A percentile compares a stretch with the other conserved stretches of the same genome.
Conservation (phyloP, 768 basidiomycete species). For the Rhodocollybia butyracea region DNA sequence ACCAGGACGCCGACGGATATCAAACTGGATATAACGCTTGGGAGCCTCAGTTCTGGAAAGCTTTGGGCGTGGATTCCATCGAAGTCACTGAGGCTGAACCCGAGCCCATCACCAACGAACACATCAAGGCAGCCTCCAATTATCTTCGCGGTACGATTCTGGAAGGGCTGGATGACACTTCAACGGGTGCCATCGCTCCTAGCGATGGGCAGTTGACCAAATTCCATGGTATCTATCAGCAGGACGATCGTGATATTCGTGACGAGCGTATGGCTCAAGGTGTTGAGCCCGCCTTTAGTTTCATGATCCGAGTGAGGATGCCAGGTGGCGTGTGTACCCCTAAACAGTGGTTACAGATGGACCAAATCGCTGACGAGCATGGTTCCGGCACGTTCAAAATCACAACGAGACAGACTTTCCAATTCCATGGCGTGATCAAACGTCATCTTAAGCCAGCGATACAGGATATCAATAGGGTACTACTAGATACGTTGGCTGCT, state of each 20-base stretch:
- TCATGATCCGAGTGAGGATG: constrained; percentile 98
- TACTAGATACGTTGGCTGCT: constrained; percentile 95
- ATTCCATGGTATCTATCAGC: constrained; percentile 95
- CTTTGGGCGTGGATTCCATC: constrained; percentile 84
- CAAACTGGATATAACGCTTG: constrained; percentile 97
- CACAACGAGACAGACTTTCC: constrained; percentile 97
- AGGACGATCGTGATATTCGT: constrained; percentile 97
- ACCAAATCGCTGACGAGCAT: constrained; percentile 94
- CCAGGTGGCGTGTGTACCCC: constrained; percentile 94
- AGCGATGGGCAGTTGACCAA: constrained; percentile 95
- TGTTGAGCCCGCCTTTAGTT: constrained; percentile 91
- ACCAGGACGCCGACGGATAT: constrained; percentile 95
- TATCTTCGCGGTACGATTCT: constrained; percentile 94
- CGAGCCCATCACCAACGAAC: constrained; percentile 97
- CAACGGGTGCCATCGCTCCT: constrained; percentile 87
- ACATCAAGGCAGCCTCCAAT: constrained; percentile 95
- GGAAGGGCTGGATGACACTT: constrained; percentile 83
- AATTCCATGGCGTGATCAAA: constrained; percentile 99
- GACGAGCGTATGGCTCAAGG: constrained; percentile 93
- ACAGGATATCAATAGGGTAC: constrained; percentile 86
- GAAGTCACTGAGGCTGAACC: constrained; percentile 92
- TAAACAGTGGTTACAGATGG: constrained; percentile 92
- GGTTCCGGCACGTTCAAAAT: constrained; percentile 95
- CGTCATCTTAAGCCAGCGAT: constrained; percentile 93
- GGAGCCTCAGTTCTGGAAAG: constrained; percentile 93